These are phyloP conservation scores for Talaromyces funiculosus DNA, from an alignment of 2,329 filamentous ascomycete genomes.

Conservation along the genomic window DNA sequence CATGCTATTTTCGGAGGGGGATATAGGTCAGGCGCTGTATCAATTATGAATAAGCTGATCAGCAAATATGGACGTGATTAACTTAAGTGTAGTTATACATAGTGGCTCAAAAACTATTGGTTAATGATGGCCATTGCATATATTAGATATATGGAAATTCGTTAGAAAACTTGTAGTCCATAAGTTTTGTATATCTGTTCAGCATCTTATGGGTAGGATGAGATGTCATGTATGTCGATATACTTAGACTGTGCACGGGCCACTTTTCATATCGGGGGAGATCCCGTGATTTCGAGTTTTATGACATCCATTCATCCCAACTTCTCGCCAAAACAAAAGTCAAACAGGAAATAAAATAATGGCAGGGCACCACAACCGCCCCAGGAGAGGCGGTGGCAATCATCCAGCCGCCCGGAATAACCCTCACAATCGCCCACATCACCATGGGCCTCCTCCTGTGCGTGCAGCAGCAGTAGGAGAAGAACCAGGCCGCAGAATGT, in stretches of 20 bases:
- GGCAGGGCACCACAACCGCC: constrained; percentile 11
- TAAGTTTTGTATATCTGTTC: too few species aligned
- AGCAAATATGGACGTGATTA: constrained; percentile 57
- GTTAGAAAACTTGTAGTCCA: too few species aligned
- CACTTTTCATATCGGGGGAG: neutral
- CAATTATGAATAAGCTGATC: constrained; percentile 70
- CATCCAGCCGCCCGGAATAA: neutral
- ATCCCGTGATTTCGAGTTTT: neutral
- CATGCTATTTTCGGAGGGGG: constrained; percentile 76
- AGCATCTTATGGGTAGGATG: neutral
- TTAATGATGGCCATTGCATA: too few species aligned
- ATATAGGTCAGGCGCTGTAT: constrained; percentile 69
- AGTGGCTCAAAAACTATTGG: too few species aligned
- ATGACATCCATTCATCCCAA: neutral
- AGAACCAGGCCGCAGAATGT: constrained; percentile 4
- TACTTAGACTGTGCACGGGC: neutral
- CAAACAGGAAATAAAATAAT: neutral
- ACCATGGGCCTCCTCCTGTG: constrained; percentile 5
- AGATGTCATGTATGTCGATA: too few species aligned
- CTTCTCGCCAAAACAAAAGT: neutral
- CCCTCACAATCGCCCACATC: constrained; percentile 7
- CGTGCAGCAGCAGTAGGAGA: neutral
- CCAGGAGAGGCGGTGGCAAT: constrained; percentile 7
- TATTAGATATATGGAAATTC: too few species aligned
- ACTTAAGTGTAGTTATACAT: too few species aligned